Evolutionary conservation across 108 stramenopile species (phyloP).

Genomic region (Pinguiococcus pyrenoidosus): DNA sequence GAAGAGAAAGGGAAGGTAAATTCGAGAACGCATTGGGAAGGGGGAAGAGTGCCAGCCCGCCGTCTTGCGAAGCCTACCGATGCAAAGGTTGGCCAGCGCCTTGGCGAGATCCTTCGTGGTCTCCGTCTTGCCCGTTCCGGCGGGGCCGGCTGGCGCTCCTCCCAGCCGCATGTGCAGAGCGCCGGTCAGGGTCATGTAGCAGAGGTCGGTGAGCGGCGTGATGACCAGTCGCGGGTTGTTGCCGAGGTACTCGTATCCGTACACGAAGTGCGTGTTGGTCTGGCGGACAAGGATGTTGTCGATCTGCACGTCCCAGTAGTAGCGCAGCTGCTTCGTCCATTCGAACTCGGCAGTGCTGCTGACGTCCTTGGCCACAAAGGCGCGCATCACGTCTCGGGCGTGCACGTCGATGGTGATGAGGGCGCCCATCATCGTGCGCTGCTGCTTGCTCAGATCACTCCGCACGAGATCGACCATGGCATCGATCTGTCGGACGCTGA

Average conservation of each 20-base stretch:
- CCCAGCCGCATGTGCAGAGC: slow-evolving; percentile 45
- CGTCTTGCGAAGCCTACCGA: too few relatives aligned
- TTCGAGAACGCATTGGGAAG: too few relatives aligned
- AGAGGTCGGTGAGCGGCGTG: slow-evolving; percentile 48
- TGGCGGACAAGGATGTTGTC: slow-evolving; percentile 43
- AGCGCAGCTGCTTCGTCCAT: slow-evolving; percentile 47
- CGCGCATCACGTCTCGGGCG: slow-evolving; percentile 39
- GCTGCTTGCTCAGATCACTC: slow-evolving; percentile 28
- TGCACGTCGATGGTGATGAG: slow-evolving; percentile 45
- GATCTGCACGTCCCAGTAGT: slow-evolving; percentile 29
- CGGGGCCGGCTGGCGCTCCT: slow-evolving; percentile 44
- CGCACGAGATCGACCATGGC: slow-evolving; percentile 41
- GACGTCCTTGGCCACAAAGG: slow-evolving; percentile 21
- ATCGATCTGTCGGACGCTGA: slow-evolving; percentile 38
- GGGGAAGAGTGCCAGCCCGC: too few relatives aligned
- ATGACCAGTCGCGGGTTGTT: slow-evolving; percentile 45
- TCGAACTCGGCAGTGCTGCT: slow-evolving; percentile 33
- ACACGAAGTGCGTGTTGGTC: slow-evolving; percentile 39
- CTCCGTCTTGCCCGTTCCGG: slow-evolving; percentile 46
- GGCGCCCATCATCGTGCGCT: slow-evolving; percentile 42
- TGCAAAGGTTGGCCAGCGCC: slow-evolving; percentile 46
- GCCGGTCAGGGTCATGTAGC: slow-evolving; percentile 51
- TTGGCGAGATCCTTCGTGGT: slow-evolving; percentile 53
- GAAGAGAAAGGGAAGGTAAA: too few relatives aligned
- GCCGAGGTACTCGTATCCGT: slow-evolving; percentile 48